Percentiles rank a stretch among this genome's conserved stretches.
Evolutionary conservation across 108 stramenopile species (phyloP).

Genomic region (Pseudonitzschia delicatissima): DNA sequence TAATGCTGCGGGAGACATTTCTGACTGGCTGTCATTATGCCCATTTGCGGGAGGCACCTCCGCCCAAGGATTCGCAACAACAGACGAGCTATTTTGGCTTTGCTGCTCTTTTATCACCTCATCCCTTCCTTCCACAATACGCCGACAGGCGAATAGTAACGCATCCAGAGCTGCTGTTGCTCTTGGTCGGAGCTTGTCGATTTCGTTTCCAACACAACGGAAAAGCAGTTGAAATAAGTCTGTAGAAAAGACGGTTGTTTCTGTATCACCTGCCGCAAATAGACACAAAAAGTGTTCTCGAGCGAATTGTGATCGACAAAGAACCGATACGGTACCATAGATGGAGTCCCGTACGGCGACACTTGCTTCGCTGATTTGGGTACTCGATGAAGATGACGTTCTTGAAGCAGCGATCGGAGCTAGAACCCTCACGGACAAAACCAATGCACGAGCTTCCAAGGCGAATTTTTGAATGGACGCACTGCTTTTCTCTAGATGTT

Average conservation of each 20-base stretch:
- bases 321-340: constrained; percentile 62
- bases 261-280: background rate
- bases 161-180: constrained; percentile 76
- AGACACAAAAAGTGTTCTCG: constrained; percentile 23
- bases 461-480: background rate
- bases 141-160: constrained; percentile 54
- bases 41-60: background rate
- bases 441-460: background rate
- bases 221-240: constrained; percentile 45
- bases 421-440: constrained; percentile 12
- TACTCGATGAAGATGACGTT: constrained; percentile 22
- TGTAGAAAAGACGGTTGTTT: constrained; percentile 1
- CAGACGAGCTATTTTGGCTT: background rate
- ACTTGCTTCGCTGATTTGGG: constrained; percentile 9
- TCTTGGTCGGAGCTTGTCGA: constrained; percentile 60
- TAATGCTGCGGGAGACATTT: constrained; percentile 8
- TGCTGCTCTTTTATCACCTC: background rate
- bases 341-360: constrained; percentile 64
- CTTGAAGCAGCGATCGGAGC: constrained; percentile 34
- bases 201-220: constrained; percentile 69
- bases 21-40: constrained; percentile 11
- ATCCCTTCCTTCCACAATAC: constrained; percentile 28
- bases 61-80: constrained; percentile 52
- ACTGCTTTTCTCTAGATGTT: background rate
- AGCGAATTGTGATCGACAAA: constrained; percentile 46